Conservation (phyloP, 768 basidiomycete genomes). For the Naganishia vishniacii region DNA sequence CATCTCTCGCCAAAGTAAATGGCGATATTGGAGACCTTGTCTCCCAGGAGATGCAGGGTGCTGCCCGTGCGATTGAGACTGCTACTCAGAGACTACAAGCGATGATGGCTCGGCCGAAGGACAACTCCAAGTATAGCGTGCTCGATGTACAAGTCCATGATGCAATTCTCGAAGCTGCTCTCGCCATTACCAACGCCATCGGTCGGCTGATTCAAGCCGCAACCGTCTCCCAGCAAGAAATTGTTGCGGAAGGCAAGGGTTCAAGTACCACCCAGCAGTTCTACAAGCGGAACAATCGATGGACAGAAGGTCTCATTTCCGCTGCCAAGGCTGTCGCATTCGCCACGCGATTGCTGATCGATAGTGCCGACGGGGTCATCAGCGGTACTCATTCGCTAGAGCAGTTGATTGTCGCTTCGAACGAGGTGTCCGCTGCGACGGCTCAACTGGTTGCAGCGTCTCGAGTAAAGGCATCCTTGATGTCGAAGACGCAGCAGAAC, state of each 20-base stretch:
- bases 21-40: constrained; percentile 95
- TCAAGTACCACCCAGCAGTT: constrained; percentile 89
- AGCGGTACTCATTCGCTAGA: constrained; percentile 94
- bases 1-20: constrained; percentile 66
- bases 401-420: constrained; percentile 99
- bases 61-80: constrained; percentile 84
- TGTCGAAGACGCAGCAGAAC: constrained; percentile 96
- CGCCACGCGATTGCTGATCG: constrained; percentile 89
- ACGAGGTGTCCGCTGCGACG: constrained; percentile 93
- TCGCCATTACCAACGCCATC: constrained; percentile 94
- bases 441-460: constrained; percentile 98
- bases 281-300: constrained; percentile 99
- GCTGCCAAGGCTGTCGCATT: constrained; percentile 97
- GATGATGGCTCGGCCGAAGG: constrained; percentile 84
- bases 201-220: constrained; percentile 90
- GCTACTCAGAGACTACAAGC: constrained; percentile 85
- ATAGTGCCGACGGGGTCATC: constrained; percentile 94
- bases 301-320: constrained; percentile 98
- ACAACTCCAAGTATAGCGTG: constrained; percentile 77
- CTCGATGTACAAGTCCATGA: constrained; percentile 96
- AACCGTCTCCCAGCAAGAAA: constrained; percentile 96
- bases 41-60: constrained; percentile 90
- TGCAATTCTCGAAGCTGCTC: constrained; percentile 84
- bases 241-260: constrained; percentile 89
- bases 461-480: constrained; percentile 93